These are phyloP conservation scores for Moricandia arvensis DNA, from an alignment of 345 rosid species.

Conservation along the genomic window DNA sequence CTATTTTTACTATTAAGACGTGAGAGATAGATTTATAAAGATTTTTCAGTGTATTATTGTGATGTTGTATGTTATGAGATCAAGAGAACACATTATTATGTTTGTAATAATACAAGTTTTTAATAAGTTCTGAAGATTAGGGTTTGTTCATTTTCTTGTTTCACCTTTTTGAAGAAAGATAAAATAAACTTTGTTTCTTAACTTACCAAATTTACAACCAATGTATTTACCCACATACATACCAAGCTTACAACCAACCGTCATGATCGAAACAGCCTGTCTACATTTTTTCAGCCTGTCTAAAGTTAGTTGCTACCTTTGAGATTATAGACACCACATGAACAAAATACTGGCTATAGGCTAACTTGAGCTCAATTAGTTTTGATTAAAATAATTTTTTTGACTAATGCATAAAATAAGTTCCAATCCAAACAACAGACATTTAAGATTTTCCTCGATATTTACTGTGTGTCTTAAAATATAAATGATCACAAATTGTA, in stretches of 20 bases:
- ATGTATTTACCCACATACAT: not conserved
- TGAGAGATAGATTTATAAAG: not conserved
- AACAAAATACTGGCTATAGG: not conserved
- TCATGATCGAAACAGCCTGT: too few species aligned
- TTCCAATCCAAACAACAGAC: not conserved
- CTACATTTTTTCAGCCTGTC: not conserved
- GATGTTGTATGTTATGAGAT: constrained; percentile 3
- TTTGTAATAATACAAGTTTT: constrained; percentile 17
- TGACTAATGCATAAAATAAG: not conserved
- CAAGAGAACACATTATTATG: not conserved
- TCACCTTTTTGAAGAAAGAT: not conserved
- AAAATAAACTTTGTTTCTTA: not conserved
- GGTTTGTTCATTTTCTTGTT: not conserved
- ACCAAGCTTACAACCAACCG: too few species aligned
- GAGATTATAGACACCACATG: not conserved
- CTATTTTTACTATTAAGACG: not conserved
- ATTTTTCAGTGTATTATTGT: not conserved
- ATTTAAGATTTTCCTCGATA: not conserved
- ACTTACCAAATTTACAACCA: not conserved
- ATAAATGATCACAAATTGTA: not conserved
- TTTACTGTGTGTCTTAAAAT: not conserved
- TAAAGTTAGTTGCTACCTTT: not conserved
- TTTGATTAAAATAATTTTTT: too few species aligned
- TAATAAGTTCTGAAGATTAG: not conserved
- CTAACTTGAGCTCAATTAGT: not conserved